phyloP scores from a whole-genome alignment of 352 stramenopile species.

The Phytophthora sojae region DNA sequence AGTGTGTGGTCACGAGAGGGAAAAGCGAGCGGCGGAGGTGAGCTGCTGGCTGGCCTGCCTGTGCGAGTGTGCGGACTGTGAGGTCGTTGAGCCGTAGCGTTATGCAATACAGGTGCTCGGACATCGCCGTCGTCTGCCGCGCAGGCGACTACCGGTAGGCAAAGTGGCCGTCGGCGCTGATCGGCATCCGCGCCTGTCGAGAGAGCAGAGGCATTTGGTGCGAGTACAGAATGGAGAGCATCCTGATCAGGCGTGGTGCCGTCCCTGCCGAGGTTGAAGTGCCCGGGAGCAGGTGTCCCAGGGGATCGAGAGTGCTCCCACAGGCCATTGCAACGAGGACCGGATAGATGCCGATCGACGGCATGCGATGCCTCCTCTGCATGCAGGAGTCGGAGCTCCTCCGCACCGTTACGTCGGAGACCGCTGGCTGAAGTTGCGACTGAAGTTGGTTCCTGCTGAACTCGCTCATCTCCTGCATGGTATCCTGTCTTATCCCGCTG shows the following conservation, averaged over 20 bases:
- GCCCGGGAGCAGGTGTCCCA: constrained; percentile 11
- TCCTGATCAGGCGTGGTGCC: constrained; percentile 8
- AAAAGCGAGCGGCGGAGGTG: background rate
- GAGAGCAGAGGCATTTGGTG: background rate
- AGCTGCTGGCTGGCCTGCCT: background rate
- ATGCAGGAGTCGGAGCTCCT: background rate
- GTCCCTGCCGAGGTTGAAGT: constrained; percentile 13
- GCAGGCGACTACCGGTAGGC: background rate
- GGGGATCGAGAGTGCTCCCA: constrained; percentile 8
- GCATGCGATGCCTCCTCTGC: background rate
- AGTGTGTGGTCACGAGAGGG: background rate
- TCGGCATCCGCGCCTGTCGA: constrained; percentile 10
- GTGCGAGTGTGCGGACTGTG: background rate
- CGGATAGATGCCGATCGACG: constrained; percentile 1
- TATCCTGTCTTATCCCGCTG: background rate
- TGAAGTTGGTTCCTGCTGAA: background rate
- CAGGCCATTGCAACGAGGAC: constrained; percentile 13
- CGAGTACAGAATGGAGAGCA: background rate
- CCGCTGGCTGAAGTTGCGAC: background rate
- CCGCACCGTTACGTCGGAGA: constrained; percentile 10
- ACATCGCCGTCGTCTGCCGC: background rate
- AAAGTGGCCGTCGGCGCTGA: constrained; percentile 6
- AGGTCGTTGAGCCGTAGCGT: background rate
- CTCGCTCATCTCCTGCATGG: too few relatives aligned
- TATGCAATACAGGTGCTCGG: background rate